Evolutionary conservation across 441 rosid species (phyloP).

Genomic region (Raphanus hybrid): DNA sequence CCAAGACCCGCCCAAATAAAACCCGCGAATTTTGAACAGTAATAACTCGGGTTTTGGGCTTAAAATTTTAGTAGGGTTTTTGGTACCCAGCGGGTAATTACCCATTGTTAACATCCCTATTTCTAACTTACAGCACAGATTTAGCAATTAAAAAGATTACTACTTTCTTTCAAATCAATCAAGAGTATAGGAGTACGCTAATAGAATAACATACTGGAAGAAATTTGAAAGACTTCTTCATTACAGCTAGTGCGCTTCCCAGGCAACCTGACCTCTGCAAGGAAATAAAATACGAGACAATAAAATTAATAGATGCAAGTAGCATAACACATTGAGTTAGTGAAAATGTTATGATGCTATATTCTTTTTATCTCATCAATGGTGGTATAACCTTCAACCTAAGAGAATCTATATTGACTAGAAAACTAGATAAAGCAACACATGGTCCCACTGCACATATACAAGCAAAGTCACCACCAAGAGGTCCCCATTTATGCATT

Average conservation of each 20-base stretch:
- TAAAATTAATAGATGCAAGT: neutral
- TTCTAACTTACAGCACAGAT: too few species aligned
- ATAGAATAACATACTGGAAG: conserved; percentile 62
- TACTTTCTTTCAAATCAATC: neutral
- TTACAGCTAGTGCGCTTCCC: conserved; percentile 74
- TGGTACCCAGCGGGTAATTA: too few species aligned
- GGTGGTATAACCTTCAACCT: neutral
- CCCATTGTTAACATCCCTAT: too few species aligned
- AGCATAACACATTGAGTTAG: conserved; percentile 17
- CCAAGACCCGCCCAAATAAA: too few species aligned
- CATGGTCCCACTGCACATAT: conserved; percentile 5
- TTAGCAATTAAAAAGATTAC: too few species aligned
- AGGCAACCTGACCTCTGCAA: conserved; percentile 80
- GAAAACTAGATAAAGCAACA: conserved; percentile 21
- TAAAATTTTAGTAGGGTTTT: too few species aligned
- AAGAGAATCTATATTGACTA: neutral
- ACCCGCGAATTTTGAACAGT: too few species aligned
- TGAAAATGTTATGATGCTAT: neutral
- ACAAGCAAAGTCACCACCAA: conserved; percentile 8
- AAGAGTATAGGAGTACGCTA: too few species aligned
- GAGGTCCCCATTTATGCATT: conserved; percentile 12
- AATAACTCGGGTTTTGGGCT: too few species aligned
- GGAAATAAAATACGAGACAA: conserved; percentile 16
- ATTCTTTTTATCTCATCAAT: conserved; percentile 10
- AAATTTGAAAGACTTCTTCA: conserved; percentile 84